Conservation (phyloP, 768 basidiomycete genomes). For the Dentipellis sp. region DNA sequence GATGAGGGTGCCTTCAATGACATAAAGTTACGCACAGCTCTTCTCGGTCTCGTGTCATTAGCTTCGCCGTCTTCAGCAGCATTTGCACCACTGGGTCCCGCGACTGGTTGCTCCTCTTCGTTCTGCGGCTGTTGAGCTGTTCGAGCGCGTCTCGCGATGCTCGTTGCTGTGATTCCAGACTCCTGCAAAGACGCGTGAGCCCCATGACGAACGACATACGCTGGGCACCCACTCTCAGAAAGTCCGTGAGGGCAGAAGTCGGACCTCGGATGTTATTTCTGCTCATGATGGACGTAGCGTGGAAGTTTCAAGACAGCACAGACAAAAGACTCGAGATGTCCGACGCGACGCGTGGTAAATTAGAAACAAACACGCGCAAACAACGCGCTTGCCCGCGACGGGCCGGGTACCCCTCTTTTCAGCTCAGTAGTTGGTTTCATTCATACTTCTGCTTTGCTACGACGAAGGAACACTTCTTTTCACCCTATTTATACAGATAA, state of each 20-base stretch:
- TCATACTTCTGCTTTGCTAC: background rate
- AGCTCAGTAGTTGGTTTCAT: background rate
- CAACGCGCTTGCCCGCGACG: background rate
- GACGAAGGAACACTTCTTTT: background rate
- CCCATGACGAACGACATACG: constrained; percentile 9
- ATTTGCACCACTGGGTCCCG: constrained; percentile 32
- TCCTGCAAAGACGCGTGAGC: constrained; percentile 25
- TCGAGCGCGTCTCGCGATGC: constrained; percentile 27
- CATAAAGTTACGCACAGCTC: background rate
- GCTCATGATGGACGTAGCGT: constrained; percentile 2
- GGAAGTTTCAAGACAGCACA: background rate
- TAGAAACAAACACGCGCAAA: background rate
- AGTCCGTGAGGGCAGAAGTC: constrained; percentile 77
- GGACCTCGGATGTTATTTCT: constrained; percentile 68
- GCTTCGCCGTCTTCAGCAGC: constrained; percentile 9
- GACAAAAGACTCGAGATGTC: background rate
- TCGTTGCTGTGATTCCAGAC: constrained; percentile 39
- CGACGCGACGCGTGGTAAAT: background rate
- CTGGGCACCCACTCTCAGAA: constrained; percentile 42
- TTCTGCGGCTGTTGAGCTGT: constrained; percentile 8
- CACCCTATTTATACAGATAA: background rate
- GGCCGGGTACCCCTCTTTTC: background rate
- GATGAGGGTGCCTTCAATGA: background rate
- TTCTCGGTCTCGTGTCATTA: constrained; percentile 1
- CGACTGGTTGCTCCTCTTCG: constrained; percentile 28